Percentiles rank a stretch among this genome's conserved stretches.
Conservation (phyloP, 257 asterid genomes). For the Solanum ossicruentum region DNA sequence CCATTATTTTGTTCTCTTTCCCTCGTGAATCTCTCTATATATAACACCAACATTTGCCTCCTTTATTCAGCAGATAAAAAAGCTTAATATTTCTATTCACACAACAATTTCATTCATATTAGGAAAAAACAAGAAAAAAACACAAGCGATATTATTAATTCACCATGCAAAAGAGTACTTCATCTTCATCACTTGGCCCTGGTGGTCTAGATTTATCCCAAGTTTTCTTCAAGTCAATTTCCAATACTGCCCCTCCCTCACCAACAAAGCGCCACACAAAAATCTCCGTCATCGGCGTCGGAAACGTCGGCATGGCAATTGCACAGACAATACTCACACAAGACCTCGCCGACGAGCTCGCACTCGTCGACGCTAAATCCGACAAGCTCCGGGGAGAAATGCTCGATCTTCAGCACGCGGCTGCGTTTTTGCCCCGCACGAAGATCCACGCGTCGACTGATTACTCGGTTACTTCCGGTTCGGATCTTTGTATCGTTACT, state of each 20-base stretch:
- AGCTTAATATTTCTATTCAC: not conserved
- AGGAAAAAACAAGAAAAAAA: not conserved
- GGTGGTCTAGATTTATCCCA: conserved; percentile 58
- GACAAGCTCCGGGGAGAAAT: conserved; percentile 81
- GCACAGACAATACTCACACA: conserved; percentile 90
- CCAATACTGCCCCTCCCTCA: conserved; percentile 26
- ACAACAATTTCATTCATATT: not conserved
- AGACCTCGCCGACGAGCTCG: conserved; percentile 70
- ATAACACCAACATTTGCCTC: not conserved
- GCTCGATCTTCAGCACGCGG: conserved; percentile 90
- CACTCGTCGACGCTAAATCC: conserved; percentile 57
- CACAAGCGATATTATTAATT: not conserved
- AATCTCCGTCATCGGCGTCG: conserved; percentile 75
- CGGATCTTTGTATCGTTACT: conserved; percentile 78
- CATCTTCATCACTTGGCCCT: conserved; percentile 60
- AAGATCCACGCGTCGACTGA: conserved; percentile 55
- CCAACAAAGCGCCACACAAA: conserved; percentile 50
- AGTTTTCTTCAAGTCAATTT: conserved; percentile 49
- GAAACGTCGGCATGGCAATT: conserved; percentile 93
- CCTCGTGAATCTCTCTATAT: not conserved
- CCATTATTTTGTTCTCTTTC: not conserved
- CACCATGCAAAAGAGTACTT: conserved; percentile 38
- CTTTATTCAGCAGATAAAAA: not conserved
- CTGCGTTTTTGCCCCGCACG: conserved; percentile 81
- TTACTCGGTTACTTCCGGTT: conserved; percentile 41